A percentile compares a stretch with the other conserved stretches of the same genome.
Conservation (phyloP, 2,329 filamentous ascomycete species). For the Colletotrichum agaves region DNA sequence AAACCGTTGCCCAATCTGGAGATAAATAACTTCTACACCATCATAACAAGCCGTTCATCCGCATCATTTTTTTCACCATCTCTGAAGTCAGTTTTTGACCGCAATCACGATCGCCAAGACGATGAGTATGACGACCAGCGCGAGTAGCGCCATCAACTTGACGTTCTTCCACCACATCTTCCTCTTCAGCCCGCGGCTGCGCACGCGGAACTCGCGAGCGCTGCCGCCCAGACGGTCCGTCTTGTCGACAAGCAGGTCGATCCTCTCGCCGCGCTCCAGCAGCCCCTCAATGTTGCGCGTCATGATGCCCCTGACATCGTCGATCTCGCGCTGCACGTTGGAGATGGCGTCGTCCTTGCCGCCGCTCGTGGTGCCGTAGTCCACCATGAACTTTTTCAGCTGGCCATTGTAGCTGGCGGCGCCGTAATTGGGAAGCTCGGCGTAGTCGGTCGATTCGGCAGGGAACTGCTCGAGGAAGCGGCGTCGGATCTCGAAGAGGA, state of each 20-base stretch:
- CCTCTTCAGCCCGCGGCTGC: slow-evolving; percentile 86
- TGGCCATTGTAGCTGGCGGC: slow-evolving; percentile 86
- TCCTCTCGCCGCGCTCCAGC: slow-evolving; percentile 89
- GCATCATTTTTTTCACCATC: slow-evolving; percentile 18
- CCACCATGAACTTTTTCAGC: slow-evolving; percentile 81
- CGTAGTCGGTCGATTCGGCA: slow-evolving; percentile 75
- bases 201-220: slow-evolving; percentile 88
- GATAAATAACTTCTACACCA: slow-evolving; percentile 22
- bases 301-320: slow-evolving; percentile 93
- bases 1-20: slow-evolving; percentile 34
- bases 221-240: slow-evolving; percentile 90
- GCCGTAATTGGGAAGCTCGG: slow-evolving; percentile 86
- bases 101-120: slow-evolving; percentile 65
- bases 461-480: slow-evolving; percentile 82
- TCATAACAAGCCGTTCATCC: slow-evolving; percentile 5
- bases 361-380: slow-evolving; percentile 82
- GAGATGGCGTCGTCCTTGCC: slow-evolving; percentile 83
- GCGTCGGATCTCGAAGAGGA: slow-evolving; percentile 88
- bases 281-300: slow-evolving; percentile 93
- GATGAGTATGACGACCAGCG: slow-evolving; percentile 72
- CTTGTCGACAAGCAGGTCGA: slow-evolving; percentile 95
- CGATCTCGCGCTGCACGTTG: slow-evolving; percentile 89
- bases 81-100: slow-evolving; percentile 54
- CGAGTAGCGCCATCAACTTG: slow-evolving; percentile 86
- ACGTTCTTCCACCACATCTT: slow-evolving; percentile 99